Base-by-base conservation (phyloP, 805 yeast genomes). In the Saturnispora besseyi region DNA sequence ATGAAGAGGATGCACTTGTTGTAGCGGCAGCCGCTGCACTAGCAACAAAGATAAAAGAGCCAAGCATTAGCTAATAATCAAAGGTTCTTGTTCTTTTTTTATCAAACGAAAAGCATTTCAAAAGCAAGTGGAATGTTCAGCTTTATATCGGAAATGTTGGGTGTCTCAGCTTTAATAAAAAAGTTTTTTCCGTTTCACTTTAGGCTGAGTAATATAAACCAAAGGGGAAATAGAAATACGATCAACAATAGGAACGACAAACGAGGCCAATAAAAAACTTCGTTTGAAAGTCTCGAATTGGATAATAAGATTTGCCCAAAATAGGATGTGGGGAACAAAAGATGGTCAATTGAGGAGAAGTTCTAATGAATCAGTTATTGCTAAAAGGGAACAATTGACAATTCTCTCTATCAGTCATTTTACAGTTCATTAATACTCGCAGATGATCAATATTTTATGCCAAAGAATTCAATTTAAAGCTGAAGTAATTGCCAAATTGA, bases 1-100 rank as follows among this genome's bases (percentile, higher is more conserved):
- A 1, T 71, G 68, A 4, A 77, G 77, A 26, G 21, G 12, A n/a
- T 26, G 50, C 15, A n/a, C 30, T 11, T 9, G 41, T 32, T 13
- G 28, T 10, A 6, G 40, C 45, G 15, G 26, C 32, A 9, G 22
- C 36, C 4, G 36, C 26, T 8, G 44, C 40, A 21, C 34, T 11
- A 9, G 37, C 49, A 40, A 46, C 32, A n/a, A 36, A 34, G 26
- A 26, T 15, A 28, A 47, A 41, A 32, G 30, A 28, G 40, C 34
- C 24, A 41, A 33, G 41, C 42, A 40, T 15, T 33, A 9, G 15
- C 5, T 15, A 13, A 32, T 11, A 18, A 29, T 41, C 8, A 33
- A 33, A 8, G 21, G 12, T 36, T 36, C 26, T 18, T 36, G 24
- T 36, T 18, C 11, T 36, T 15, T 18, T 15, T 9, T 36, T 21